phyloP scores from a whole-genome alignment of 208 protist species.

The Cochliopodium minus region DNA sequence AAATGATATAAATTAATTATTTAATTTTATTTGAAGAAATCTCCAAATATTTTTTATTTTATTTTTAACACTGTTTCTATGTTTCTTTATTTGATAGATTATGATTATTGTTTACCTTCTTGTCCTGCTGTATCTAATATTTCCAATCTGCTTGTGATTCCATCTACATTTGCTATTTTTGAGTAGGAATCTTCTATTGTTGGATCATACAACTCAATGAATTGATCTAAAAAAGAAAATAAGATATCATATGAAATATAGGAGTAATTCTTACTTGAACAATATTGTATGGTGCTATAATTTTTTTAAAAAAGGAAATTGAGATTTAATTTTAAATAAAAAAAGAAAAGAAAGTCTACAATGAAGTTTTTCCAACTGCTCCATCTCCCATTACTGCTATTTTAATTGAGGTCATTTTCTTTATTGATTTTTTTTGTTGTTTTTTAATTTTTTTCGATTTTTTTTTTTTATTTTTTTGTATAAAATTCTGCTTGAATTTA shows the following conservation, averaged over 20 bases:
- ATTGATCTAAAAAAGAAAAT: neutral
- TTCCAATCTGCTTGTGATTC: conserved; percentile 30
- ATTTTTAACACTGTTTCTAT: too few species aligned
- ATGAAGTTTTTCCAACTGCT: neutral
- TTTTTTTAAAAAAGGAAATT: neutral
- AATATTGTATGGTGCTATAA: neutral
- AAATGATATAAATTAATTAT: neutral
- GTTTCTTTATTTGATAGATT: too few species aligned
- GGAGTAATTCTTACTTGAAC: too few species aligned
- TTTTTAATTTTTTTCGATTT: too few species aligned
- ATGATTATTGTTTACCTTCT: too few species aligned
- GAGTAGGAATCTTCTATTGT: conserved; percentile 46
- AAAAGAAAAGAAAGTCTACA: neutral
- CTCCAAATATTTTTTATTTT: too few species aligned
- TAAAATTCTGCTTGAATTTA: too few species aligned
- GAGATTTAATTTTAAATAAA: neutral
- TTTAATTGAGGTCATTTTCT: neutral
- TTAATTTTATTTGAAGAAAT: too few species aligned
- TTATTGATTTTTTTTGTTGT: too few species aligned
- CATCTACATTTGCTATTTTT: conserved; percentile 38
- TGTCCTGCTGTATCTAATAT: conserved; percentile 52
- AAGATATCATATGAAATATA: neutral
- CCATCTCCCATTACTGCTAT: neutral
- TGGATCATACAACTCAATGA: conserved; percentile 34
- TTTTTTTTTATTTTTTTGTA: too few species aligned